Evolutionary conservation across 441 rosid genomes (phyloP).

Genomic region (Francoa sonchifolia): DNA sequence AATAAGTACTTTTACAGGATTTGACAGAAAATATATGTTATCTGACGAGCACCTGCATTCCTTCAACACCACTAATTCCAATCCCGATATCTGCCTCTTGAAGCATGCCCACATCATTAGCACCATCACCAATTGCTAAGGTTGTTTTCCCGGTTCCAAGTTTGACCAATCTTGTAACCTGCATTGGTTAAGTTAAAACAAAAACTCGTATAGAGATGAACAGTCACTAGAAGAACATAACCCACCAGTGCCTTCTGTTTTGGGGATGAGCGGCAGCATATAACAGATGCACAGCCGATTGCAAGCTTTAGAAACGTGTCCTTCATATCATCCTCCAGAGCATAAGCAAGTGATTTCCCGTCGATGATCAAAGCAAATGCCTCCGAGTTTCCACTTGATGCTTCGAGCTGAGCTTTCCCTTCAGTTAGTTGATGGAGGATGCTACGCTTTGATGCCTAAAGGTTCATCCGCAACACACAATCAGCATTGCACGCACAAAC

Average conservation of each 20-base stretch:
- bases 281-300: slow-evolving; percentile 81
- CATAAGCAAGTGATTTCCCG: slow-evolving; percentile 75
- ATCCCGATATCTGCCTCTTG: slow-evolving; percentile 94
- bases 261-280: slow-evolving; percentile 97
- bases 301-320: slow-evolving; percentile 71
- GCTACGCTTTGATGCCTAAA: slow-evolving; percentile 52
- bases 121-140: slow-evolving; percentile 84
- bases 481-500: no score
- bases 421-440: slow-evolving; percentile 40
- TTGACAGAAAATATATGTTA: no score
- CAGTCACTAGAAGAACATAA: slow-evolving; percentile 6
- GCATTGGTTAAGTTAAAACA: background rate
- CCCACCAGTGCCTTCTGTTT: slow-evolving; percentile 94
- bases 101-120: slow-evolving; percentile 95
- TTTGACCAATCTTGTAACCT: slow-evolving; percentile 82
- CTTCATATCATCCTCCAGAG: slow-evolving; percentile 63
- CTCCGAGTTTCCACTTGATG: slow-evolving; percentile 40
- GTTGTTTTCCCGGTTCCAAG: slow-evolving; percentile 53
- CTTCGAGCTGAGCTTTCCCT: slow-evolving; percentile 36
- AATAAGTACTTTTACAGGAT: no score
- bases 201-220: no score
- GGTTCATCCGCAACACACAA: no score
- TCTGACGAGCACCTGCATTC: slow-evolving; percentile 71
- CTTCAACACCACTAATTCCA: slow-evolving; percentile 88
- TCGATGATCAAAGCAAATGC: slow-evolving; percentile 81